A percentile compares a stretch with the other conserved stretches of the same genome.
Evolutionary conservation across 495 filamentous ascomycete species (phyloP).

Genomic region (Rhypophila decipiens): DNA sequence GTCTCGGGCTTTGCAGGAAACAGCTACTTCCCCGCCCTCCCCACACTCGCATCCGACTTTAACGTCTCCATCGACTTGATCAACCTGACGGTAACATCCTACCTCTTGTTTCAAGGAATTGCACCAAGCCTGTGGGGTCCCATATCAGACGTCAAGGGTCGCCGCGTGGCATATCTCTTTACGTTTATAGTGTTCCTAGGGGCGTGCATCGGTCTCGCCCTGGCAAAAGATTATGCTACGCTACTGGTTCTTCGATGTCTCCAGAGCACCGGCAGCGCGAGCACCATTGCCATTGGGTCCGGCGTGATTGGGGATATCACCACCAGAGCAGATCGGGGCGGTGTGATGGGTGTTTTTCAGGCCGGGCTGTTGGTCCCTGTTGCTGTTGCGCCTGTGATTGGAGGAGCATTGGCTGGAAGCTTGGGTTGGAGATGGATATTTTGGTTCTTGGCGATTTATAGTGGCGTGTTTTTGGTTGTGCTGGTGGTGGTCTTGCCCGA

Average conservation of each 20-base stretch:
- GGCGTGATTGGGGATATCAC: slow-evolving; percentile 59
- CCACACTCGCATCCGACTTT: slow-evolving; percentile 47
- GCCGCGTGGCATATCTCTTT: slow-evolving; percentile 54
- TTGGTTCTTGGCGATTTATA: slow-evolving; percentile 64
- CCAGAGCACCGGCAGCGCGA: slow-evolving; percentile 56
- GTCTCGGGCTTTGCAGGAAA: no score
- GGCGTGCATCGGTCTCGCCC: slow-evolving; percentile 58
- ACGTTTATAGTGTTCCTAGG: slow-evolving; percentile 52
- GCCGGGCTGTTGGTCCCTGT: slow-evolving; percentile 49
- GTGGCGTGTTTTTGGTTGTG: slow-evolving; percentile 44
- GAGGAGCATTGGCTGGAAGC: slow-evolving; percentile 56
- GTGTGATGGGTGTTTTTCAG: slow-evolving; percentile 50
- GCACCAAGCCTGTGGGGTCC: slow-evolving; percentile 55
- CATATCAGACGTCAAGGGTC: slow-evolving; percentile 52
- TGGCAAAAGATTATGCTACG: slow-evolving; percentile 54
- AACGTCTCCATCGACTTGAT: slow-evolving; percentile 53
- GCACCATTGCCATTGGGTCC: slow-evolving; percentile 50
- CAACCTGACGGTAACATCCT: slow-evolving; percentile 62
- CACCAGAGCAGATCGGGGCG: slow-evolving; percentile 52
- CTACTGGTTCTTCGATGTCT: slow-evolving; percentile 56
- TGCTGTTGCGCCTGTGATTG: slow-evolving; percentile 56
- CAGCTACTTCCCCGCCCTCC: slow-evolving; percentile 74
- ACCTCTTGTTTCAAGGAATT: slow-evolving; percentile 58
- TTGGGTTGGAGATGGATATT: slow-evolving; percentile 68
- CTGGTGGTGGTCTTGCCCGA: slow-evolving; percentile 56